Evolutionary conservation across 2,329 filamentous ascomycete species (phyloP), one percentile per base, ranked within the genome.

Genomic region (Colletotrichum sp.): DNA sequence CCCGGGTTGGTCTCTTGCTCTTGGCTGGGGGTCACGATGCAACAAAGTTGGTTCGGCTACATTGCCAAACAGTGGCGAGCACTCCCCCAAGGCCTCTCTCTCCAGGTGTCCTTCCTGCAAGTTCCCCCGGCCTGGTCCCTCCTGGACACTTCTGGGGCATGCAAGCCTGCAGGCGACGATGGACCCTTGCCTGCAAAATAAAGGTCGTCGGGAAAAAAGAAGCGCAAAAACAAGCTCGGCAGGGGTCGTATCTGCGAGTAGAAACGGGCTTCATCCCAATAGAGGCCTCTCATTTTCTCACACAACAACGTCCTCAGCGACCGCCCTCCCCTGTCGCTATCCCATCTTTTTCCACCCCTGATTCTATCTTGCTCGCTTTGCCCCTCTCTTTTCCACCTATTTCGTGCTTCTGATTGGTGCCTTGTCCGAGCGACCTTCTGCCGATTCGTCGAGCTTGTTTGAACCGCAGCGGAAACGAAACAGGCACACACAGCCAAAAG

Each of bases 371-470:
- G 55, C 59, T 74, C 77, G 72, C 77, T 21, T 73, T 76, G 75
- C 74, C 60, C 71, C 36, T 34, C 32, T 34, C 34, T 21, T n/a
- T 59, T 28, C 43, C 36, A 57, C 66, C 18, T 1, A 16, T 55
- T 3, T 6, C 18, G 12, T 8, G 16, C 43, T 24, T 48, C 24
- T 76, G 65, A 76, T 76, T 76, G 74, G 74, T 43, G 28, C 34
- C 21, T 55, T 43, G 36, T 13, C 36, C 30, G 6, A 26, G 12
- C 24, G 24, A 67, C 39, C 59, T 63, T 67, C 43, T 66, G 43
- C 69, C 70, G 73, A 77, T 77, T 77, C 65, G 76, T 48, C 52
- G 74, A 73, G 76, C 74, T 77, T 77, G 76, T 77, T 77, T 76
- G 66, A 26, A 76, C 76, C 66, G 64, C 74, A 59, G 66, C 72